These are phyloP conservation scores for Diutina siamensis DNA, from an alignment of 1,139 yeast genomes.

Conservation along the genomic window DNA sequence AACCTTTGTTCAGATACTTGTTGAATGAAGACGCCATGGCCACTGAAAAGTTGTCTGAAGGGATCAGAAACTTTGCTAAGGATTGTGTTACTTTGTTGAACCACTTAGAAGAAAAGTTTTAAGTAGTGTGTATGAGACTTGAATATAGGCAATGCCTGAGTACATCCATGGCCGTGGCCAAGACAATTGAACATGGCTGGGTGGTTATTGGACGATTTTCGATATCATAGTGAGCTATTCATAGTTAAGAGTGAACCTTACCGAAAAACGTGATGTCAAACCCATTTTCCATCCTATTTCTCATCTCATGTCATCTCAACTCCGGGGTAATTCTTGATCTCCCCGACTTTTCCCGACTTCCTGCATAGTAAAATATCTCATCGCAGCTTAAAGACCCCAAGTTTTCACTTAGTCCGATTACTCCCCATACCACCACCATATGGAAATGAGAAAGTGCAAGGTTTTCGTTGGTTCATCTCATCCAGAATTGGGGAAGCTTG, in stretches of 20 bases:
- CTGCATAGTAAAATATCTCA: background rate
- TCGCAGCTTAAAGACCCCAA: background rate
- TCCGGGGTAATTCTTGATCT: no score
- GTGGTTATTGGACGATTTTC: no score
- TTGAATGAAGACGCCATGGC: slow-evolving; percentile 98
- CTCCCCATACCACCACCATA: background rate
- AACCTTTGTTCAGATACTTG: slow-evolving; percentile 80
- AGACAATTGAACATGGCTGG: no score
- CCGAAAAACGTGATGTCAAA: no score
- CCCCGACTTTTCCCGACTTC: background rate
- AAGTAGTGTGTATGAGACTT: background rate
- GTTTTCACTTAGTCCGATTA: background rate
- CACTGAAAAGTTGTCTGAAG: slow-evolving; percentile 94
- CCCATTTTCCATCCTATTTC: no score
- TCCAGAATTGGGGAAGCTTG: slow-evolving; percentile 83
- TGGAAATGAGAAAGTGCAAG: slow-evolving; percentile 83
- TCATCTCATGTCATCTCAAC: no score
- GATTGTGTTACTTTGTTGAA: slow-evolving; percentile 81
- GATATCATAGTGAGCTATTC: no score
- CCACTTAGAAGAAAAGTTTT: slow-evolving; percentile 62
- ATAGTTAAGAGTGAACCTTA: no score
- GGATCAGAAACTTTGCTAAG: slow-evolving; percentile 94
- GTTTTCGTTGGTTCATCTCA: slow-evolving; percentile 95
- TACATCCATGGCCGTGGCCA: no score
- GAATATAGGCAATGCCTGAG: no score